Conservation (phyloP, 768 basidiomycete species). For the Psilocybe azurescens region DNA sequence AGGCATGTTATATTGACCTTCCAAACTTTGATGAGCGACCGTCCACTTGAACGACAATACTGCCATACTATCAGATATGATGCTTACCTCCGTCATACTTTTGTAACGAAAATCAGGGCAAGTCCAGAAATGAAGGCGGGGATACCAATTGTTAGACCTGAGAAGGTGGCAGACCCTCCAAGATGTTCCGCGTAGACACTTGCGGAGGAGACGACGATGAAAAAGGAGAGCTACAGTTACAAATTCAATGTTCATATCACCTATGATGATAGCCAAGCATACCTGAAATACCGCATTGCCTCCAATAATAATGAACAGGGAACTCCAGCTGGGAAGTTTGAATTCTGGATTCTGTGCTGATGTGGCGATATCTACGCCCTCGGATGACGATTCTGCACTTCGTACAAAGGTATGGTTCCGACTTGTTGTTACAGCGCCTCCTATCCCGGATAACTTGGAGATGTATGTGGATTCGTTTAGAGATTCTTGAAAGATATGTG, state of each 20-base stretch:
- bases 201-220: conserved; percentile 71
- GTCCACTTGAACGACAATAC: neutral
- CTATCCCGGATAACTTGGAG: conserved; percentile 20
- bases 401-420: conserved; percentile 12
- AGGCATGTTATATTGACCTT: conserved; percentile 61
- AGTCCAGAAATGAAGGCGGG: conserved; percentile 68
- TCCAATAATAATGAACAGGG: conserved; percentile 32
- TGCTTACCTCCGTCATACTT: conserved; percentile 56
- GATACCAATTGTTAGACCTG: conserved; percentile 71
- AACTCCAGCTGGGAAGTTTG: conserved; percentile 32
- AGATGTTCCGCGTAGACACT: conserved; percentile 65
- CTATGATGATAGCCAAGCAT: neutral
- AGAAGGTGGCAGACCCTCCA: conserved; percentile 71
- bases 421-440: conserved; percentile 17
- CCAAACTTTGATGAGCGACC: neutral
- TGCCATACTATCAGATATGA: neutral
- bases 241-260: neutral
- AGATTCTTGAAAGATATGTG: conserved; percentile 7
- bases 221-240: conserved; percentile 61
- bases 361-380: neutral
- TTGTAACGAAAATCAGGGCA: conserved; percentile 58
- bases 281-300: conserved; percentile 37
- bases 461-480: conserved; percentile 3
- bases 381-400: conserved; percentile 14
- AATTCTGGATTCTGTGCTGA: conserved; percentile 25